Conservation (phyloP, 192 early-diverging fungal genomes). For the Haplosporangium gracile region DNA sequence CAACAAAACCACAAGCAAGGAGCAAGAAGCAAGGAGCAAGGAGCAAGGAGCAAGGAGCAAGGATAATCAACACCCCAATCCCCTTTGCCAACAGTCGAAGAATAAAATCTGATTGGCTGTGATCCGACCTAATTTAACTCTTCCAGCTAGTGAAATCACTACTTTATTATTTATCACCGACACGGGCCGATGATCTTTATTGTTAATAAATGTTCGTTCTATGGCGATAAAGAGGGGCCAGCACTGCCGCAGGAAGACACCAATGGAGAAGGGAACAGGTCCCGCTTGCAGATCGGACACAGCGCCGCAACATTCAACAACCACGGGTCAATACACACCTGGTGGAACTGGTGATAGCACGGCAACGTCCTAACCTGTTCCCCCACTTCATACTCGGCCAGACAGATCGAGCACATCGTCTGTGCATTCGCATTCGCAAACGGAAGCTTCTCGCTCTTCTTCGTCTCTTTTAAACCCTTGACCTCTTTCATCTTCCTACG, state of each 20-base stretch:
- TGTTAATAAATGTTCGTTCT: neutral
- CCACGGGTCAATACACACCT: conserved; percentile 68
- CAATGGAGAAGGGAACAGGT: conserved; percentile 29
- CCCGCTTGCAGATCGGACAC: conserved; percentile 69
- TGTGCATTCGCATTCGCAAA: conserved; percentile 54
- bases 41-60: too few species aligned
- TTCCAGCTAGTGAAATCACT: neutral
- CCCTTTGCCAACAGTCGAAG: neutral
- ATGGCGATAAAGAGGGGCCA: neutral
- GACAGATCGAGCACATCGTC: conserved; percentile 64
- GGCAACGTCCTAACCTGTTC: conserved; percentile 63
- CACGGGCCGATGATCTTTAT: neutral
- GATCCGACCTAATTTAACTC: neutral
- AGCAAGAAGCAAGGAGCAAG: too few species aligned
- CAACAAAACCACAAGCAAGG: too few species aligned
- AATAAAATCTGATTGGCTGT: neutral
- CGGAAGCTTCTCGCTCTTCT: conserved; percentile 14
- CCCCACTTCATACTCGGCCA: conserved; percentile 62
- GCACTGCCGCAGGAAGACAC: neutral
- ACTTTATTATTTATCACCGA: neutral
- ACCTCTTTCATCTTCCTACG: neutral
- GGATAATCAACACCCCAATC: neutral
- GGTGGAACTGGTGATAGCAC: conserved; percentile 68
- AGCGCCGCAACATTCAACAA: conserved; percentile 61
- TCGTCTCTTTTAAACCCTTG: neutral